Evolutionary conservation across 1,139 yeast species (phyloP), one percentile per base, ranked within the genome.

Genomic region (Kodamaea sp.): DNA sequence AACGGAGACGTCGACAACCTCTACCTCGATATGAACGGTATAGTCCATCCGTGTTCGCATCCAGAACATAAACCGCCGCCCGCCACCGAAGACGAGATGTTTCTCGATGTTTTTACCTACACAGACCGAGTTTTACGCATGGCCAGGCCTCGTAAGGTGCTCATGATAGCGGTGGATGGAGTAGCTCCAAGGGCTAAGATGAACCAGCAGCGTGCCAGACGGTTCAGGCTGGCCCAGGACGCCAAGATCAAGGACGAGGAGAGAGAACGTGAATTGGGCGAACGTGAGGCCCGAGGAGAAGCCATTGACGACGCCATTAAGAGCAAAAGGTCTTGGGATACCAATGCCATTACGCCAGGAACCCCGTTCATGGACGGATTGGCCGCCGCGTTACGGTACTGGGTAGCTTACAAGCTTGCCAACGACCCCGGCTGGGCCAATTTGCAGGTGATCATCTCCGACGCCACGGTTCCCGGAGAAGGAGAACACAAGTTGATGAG

Each of bases 401-500:
- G 96, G 83, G 86, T 89, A 22, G 88, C 95, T 16, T 84, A 86
- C 51, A 92, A 92, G 56, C 70, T 92, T 28, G 73, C 89, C 4
- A 79, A 78, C 24, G 99, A 92, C 57, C 84, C 96, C 2, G 89
- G 89, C 29, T 92, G 98, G 98, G 84, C 83, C 29, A 72, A 80
- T 34, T 67, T 92, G 28, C 90, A 87, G 50, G 83, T 92, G 19
- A 78, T 92, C 24, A 78, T 92, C 31, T 85, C 96, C 55, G 99
- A 95, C 49, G 96, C 95, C 32, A 92, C 95, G 21, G 97, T 90
- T 9, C 98, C 99, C 1, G 99, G 99, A 40, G 99, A 92, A 69
- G 99, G 99, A 55, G 99, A 92, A 63, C 99, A 92, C 68, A 92
- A 92, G 59, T 83, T 92, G 50, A 94, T 92, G 98, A 86, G 85